Percentiles rank a stretch among this genome's conserved stretches.
phyloP scores from a whole-genome alignment of 345 rosid genomes.

The Orychophragmus violaceus region DNA sequence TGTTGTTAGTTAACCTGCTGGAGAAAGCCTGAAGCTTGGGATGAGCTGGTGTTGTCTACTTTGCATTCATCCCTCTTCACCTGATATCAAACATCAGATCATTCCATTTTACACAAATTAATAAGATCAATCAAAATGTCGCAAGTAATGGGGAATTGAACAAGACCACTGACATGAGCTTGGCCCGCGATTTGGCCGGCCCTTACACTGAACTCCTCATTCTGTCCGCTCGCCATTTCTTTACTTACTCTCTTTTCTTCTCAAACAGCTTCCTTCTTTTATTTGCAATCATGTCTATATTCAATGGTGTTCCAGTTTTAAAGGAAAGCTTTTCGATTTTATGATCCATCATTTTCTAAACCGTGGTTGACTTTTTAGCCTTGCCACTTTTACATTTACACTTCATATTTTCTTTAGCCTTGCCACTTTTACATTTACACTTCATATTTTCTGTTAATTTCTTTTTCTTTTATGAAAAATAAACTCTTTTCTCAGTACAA shows the following conservation, averaged over 20 bases:
- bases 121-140: not conserved
- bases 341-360: slow-evolving; percentile 12
- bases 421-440: too few species aligned
- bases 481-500: not conserved
- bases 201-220: slow-evolving; percentile 18
- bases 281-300: not conserved
- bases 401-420: not conserved
- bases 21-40: slow-evolving; percentile 20
- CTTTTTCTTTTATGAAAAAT: not conserved
- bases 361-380: slow-evolving; percentile 3
- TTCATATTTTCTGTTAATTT: too few species aligned
- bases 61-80: slow-evolving; percentile 10
- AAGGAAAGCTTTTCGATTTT: not conserved
- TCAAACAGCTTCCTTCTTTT: not conserved
- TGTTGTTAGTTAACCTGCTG: slow-evolving; percentile 22
- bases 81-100: slow-evolving; percentile 16
- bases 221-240: slow-evolving; percentile 25
- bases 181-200: slow-evolving; percentile 32
- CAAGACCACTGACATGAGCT: slow-evolving; percentile 18
- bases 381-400: too few species aligned
- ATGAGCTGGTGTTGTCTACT: slow-evolving; percentile 3
- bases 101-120: too few species aligned
- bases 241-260: slow-evolving; percentile 3
- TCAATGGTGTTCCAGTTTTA: slow-evolving; percentile 8
- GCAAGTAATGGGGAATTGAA: slow-evolving; percentile 14